phyloP scores from a whole-genome alignment of 768 basidiomycete genomes.

The Auriculariales sp. region DNA sequence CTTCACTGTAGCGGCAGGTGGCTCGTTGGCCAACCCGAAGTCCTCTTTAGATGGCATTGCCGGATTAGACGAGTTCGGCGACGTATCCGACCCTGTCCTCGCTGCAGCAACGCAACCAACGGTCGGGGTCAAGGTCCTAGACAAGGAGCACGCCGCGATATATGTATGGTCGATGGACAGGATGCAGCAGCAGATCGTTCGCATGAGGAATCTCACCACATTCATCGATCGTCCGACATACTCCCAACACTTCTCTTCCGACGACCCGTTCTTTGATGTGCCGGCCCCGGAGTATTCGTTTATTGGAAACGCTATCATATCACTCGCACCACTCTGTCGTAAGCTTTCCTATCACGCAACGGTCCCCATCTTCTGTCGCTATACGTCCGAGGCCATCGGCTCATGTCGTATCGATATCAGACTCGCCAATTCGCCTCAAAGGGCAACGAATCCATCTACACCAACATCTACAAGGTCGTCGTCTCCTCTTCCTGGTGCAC shows the following conservation, averaged over 20 bases:
- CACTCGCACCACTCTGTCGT: conserved; percentile 68
- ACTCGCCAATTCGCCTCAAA: conserved; percentile 54
- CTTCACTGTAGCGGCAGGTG: conserved; percentile 79
- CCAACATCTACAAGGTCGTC: conserved; percentile 51
- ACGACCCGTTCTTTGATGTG: conserved; percentile 85
- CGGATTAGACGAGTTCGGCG: conserved; percentile 82
- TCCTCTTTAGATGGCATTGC: conserved; percentile 79
- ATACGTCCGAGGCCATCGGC: conserved; percentile 90
- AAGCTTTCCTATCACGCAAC: conserved; percentile 58
- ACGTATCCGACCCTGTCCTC: conserved; percentile 73
- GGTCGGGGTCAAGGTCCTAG: conserved; percentile 81
- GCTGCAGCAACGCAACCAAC: conserved; percentile 64
- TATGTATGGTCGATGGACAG: conserved; percentile 87
- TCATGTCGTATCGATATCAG: conserved; percentile 82
- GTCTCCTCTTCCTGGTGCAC: conserved; percentile 52
- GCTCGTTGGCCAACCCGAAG: conserved; percentile 58
- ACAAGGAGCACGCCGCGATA: conserved; percentile 73
- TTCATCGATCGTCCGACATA: conserved; percentile 89
- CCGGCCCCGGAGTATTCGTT: conserved; percentile 85
- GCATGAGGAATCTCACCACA: conserved; percentile 85
- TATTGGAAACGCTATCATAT: conserved; percentile 75
- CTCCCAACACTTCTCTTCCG: conserved; percentile 84
- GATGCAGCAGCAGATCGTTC: conserved; percentile 74
- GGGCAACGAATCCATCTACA: conserved; percentile 41
- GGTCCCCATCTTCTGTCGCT: conserved; percentile 84